Evolutionary conservation across 2,329 filamentous ascomycete genomes (phyloP).

Genomic region (Pleurostoma richardsiae): DNA sequence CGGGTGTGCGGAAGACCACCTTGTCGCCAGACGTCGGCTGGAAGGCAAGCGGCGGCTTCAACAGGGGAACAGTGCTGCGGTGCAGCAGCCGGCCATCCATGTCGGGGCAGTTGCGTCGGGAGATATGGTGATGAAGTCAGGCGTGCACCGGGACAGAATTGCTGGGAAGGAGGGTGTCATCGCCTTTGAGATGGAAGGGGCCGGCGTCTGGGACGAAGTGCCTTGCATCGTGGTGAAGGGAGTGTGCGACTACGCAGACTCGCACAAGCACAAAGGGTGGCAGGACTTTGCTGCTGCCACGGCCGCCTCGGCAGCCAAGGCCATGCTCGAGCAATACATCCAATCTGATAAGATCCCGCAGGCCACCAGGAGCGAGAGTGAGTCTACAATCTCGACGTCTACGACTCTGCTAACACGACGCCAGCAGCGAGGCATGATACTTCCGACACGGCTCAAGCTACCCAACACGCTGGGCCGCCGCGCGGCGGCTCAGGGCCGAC

Average conservation of each 20-base stretch:
- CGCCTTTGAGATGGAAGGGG: constrained; percentile 26
- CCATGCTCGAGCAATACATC: constrained; percentile 2
- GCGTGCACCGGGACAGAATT: constrained; percentile 15
- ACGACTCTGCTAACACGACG: no score
- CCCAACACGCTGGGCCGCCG: no score
- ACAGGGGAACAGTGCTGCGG: no score
- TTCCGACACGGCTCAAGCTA: no score
- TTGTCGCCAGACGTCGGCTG: no score
- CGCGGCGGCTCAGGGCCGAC: no score
- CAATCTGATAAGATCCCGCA: background rate
- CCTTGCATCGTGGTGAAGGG: constrained; percentile 23
- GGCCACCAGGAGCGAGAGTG: background rate
- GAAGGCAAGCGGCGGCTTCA: no score
- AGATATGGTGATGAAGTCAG: constrained; percentile 23
- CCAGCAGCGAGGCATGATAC: no score
- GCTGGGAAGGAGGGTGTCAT: constrained; percentile 13
- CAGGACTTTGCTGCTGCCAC: constrained; percentile 16
- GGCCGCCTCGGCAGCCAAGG: constrained; percentile 17
- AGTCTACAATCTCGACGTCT: no score
- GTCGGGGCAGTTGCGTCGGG: constrained; percentile 27
- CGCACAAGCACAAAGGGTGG: constrained; percentile 18
- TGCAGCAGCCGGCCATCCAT: constrained; percentile 22
- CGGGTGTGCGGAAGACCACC: no score
- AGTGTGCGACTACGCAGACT: constrained; percentile 24
- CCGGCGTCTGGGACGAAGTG: constrained; percentile 22